Evolutionary conservation across 768 basidiomycete genomes (phyloP), one percentile per base, ranked within the genome.

Genomic region (Mycena alexandri): DNA sequence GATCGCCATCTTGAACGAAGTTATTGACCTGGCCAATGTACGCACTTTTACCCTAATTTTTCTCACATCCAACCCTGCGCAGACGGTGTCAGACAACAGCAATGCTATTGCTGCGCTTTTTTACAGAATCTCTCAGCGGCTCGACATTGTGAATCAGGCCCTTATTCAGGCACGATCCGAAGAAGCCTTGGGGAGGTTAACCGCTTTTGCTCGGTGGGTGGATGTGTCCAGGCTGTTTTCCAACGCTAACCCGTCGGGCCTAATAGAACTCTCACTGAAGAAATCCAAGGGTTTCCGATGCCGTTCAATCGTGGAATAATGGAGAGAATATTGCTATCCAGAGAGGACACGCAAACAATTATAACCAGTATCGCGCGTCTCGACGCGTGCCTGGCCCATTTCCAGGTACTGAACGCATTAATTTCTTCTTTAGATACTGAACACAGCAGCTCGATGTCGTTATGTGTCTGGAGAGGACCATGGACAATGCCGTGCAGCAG

Each of bases 351-450:
- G n/a, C 38, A 43, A 17, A 42, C 55, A 33, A 63, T 72, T 48
- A 25, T 73, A 22, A 67, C 66, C 47, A 29, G 12, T 3, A 22
- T 56, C 25, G 3, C 6, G 22, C 42, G 57, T 13, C 14, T 58
- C 6, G 21, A 58, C 19, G 72, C 68, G 21, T 38, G 52, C 41
- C 61, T 67, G 29, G 71, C 71, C 43, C 24, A 57, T n/a, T 67
- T 74, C 25, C 69, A 72, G 53, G 72, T 73, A 10, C 4, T 36
- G 24, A 41, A n/a, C n/a, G n/a, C n/a, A n/a, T 19, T 5, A 6
- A 2, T 22, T 55, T 41, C 41, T 22, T 22, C 13, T 1, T 5
- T 14, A 55, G 24, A 24, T 19, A 42, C 14, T 24, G 21, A 43
- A 17, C 21, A 55, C 10, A 36, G 34, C 34, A 55, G 54, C 38